phyloP scores from a whole-genome alignment of 2,329 filamentous ascomycete genomes.

The Diplodia seriata region DNA sequence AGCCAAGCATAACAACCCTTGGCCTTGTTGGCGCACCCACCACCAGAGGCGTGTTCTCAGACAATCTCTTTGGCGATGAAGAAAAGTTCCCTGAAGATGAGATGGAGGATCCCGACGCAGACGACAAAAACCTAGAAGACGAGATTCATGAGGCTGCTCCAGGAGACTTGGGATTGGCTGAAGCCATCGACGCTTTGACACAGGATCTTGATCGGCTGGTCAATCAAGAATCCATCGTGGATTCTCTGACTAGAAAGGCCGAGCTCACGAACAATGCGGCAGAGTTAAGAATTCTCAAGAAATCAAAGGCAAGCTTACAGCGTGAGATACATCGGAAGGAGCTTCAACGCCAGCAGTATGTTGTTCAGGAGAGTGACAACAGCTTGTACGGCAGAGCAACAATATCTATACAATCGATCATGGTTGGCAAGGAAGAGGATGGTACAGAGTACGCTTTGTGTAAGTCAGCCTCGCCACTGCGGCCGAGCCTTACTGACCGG shows the following conservation, averaged over 20 bases:
- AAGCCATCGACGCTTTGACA: constrained; percentile 88
- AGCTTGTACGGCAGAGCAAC: constrained; percentile 91
- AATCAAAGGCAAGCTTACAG: constrained; percentile 91
- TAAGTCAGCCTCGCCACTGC: constrained; percentile 46
- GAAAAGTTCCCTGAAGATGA: constrained; percentile 86
- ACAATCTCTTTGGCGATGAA: constrained; percentile 92
- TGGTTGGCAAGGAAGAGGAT: constrained; percentile 89
- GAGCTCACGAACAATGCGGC: constrained; percentile 97
- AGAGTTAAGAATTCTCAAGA: constrained; percentile 87
- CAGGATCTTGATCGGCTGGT: constrained; percentile 88
- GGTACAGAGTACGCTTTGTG: constrained; percentile 91
- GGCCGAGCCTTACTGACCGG: constrained; percentile 35
- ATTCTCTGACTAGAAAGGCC: constrained; percentile 90
- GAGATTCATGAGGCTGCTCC: constrained; percentile 93
- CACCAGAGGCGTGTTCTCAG: constrained; percentile 88
- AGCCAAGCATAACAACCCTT: constrained; percentile 87
- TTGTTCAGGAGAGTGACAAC: constrained; percentile 97
- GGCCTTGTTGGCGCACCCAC: constrained; percentile 88
- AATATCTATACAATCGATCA: constrained; percentile 88
- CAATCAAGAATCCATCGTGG: constrained; percentile 87
- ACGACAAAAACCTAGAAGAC: constrained; percentile 71
- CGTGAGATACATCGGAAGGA: constrained; percentile 93
- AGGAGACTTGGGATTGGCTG: constrained; percentile 88
- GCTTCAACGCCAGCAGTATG: constrained; percentile 94
- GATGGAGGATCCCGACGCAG: constrained; percentile 71